Evolutionary conservation across 202 grass and related monocot genomes (phyloP).

Genomic region (Zizania palustris): DNA sequence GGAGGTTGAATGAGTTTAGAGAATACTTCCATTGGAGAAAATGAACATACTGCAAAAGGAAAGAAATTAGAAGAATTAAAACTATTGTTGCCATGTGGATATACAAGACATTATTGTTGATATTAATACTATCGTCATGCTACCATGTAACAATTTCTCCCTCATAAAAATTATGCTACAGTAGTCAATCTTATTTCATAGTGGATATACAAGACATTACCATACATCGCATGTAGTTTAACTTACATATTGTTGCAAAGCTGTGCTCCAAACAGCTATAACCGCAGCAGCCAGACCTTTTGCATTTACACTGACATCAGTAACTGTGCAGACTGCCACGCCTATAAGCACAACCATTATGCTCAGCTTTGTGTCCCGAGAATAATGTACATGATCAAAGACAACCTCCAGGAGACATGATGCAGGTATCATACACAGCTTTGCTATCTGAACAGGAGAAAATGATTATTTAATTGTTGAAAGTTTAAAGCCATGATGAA

Average conservation of each 20-base stretch:
- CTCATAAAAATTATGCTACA: neutral
- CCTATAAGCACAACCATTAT: constrained; percentile 87
- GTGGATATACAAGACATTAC: constrained; percentile 26
- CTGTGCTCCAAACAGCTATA: constrained; percentile 77
- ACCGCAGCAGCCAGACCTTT: constrained; percentile 72
- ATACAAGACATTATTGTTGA: no score
- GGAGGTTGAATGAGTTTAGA: constrained; percentile 88
- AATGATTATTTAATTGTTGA: constrained; percentile 12
- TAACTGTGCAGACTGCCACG: constrained; percentile 75
- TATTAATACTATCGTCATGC: no score
- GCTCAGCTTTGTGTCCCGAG: constrained; percentile 79
- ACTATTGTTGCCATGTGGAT: no score
- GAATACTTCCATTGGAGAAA: constrained; percentile 83
- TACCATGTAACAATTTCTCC: neutral
- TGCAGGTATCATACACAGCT: constrained; percentile 89
- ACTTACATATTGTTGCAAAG: constrained; percentile 96
- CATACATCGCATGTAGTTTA: constrained; percentile 3
- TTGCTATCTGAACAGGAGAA: constrained; percentile 71
- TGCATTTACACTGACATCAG: constrained; percentile 66
- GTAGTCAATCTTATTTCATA: neutral
- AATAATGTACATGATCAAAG: constrained; percentile 86
- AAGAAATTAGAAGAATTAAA: constrained; percentile 15
- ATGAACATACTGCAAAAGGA: constrained; percentile 75
- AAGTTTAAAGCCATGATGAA: constrained; percentile 5
- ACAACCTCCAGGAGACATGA: constrained; percentile 88